Conservation (phyloP, 2,329 filamentous ascomycete species). For the Pezicula neosporulosa region DNA sequence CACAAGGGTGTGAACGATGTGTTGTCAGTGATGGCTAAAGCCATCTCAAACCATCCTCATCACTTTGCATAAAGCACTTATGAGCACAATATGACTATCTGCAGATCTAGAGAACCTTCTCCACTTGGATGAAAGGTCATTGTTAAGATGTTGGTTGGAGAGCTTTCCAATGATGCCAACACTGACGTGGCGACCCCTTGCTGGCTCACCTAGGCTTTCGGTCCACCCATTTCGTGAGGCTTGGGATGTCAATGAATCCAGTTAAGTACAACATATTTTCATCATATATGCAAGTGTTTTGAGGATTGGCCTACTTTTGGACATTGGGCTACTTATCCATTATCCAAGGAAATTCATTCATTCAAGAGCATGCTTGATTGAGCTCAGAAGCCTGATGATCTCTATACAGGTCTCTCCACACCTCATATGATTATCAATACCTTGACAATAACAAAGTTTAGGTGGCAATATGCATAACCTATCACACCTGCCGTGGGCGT, state of each 20-base stretch:
- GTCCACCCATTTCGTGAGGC: conserved; percentile 15
- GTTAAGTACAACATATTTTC: conserved; percentile 13
- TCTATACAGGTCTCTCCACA: neutral
- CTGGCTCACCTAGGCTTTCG: conserved; percentile 19
- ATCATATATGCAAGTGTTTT: conserved; percentile 10
- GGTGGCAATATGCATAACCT: conserved; percentile 1
- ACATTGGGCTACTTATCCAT: neutral
- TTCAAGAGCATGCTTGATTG: neutral
- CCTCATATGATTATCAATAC: neutral
- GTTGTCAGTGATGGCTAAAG: conserved; percentile 23
- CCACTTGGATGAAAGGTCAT: conserved; percentile 13
- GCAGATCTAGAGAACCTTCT: conserved; percentile 21
- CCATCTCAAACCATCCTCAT: conserved; percentile 18
- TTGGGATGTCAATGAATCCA: conserved; percentile 12
- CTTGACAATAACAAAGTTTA: neutral
- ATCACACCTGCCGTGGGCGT: neutral
- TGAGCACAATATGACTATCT: conserved; percentile 14
- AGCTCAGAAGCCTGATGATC: neutral
- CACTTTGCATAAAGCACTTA: conserved; percentile 22
- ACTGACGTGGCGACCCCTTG: conserved; percentile 29
- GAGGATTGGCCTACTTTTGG: neutral
- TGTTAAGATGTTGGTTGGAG: conserved; percentile 17
- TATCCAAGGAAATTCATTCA: too few relatives aligned
- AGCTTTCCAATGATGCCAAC: conserved; percentile 18
- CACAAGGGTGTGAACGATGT: conserved; percentile 21